Percentiles rank a stretch among this genome's conserved stretches.
Evolutionary conservation across 148 eudicot species (phyloP).

Genomic region (Fallopia convolvulus): DNA sequence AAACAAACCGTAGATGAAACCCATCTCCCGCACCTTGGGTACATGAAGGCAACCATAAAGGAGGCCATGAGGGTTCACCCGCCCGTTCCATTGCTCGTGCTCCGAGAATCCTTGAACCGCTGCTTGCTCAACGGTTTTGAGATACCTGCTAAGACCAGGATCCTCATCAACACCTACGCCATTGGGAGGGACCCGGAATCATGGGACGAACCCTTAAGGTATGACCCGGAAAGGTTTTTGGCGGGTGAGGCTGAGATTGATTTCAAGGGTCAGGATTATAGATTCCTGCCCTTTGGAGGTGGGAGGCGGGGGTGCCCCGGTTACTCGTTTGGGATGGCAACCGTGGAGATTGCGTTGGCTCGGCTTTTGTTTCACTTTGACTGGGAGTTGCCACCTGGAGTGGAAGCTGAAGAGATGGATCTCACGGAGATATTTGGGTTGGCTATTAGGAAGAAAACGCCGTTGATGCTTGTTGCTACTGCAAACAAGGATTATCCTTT

Average conservation of each 20-base stretch:
- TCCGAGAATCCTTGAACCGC: slow-evolving; percentile 3
- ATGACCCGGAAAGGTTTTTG: slow-evolving; percentile 39
- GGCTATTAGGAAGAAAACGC: slow-evolving; percentile 32
- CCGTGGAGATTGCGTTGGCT: slow-evolving; percentile 33
- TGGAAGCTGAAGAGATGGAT: slow-evolving; percentile 23
- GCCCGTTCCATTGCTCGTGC: slow-evolving; percentile 6
- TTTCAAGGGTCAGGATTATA: slow-evolving; percentile 37
- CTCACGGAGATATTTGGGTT: slow-evolving; percentile 34
- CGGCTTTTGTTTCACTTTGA: slow-evolving; percentile 34
- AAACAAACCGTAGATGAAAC: not conserved
- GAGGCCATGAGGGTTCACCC: slow-evolving; percentile 13
- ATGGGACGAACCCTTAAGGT: slow-evolving; percentile 40
- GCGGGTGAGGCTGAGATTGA: slow-evolving; percentile 19
- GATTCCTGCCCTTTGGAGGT: slow-evolving; percentile 46
- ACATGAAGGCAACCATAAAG: slow-evolving; percentile 12
- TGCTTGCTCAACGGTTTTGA: not conserved
- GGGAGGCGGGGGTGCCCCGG: slow-evolving; percentile 48
- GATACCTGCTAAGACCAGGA: slow-evolving; percentile 13
- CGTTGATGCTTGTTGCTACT: slow-evolving; percentile 33
- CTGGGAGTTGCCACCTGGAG: slow-evolving; percentile 27
- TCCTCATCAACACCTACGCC: slow-evolving; percentile 38
- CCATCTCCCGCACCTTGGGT: not conserved
- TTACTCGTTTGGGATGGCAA: slow-evolving; percentile 32
- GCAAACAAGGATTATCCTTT: slow-evolving; percentile 9
- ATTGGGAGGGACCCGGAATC: slow-evolving; percentile 42